Evolutionary conservation across 2,329 filamentous ascomycete genomes (phyloP), one percentile per base, ranked within the genome.

Genomic region (Penicillium sp.): DNA sequence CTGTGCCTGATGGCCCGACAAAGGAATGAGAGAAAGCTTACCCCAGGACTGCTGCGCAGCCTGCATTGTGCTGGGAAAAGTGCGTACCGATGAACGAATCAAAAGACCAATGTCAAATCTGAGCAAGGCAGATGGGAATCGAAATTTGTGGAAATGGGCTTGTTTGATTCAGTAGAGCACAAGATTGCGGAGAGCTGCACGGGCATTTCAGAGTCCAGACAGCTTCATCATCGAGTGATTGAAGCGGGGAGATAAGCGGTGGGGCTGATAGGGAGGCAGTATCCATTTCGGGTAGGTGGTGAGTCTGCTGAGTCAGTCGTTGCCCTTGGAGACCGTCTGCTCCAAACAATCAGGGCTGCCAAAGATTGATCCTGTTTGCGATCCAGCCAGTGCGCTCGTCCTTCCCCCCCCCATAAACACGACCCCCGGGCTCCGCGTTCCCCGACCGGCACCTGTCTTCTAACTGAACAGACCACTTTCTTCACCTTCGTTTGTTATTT

Each of bases 31-130:
- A 44, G 43, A 43, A 42, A 46, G 62, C 63, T 45, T 42, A 83
- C 81, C 80, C 81, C 81, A 84, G 47, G 79, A 76, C 66, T 77
- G 78, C 67, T 77, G 76, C 52, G 80, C 76, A 61, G 72, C 68
- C 58, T 80, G 76, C 79, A 81, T 81, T 51, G 39, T 48, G n/a
- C 11, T 45, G 36, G 35, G 38, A 18, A 4, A 34, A 39, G 7
- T n/a, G 25, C 32, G 25, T 45, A 28, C 43, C 18, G 1, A 18
- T 32, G 4, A 32, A 32, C 11, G 1, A 3, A 3, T 32, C 29
- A 32, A 11, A 11, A 32, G 11, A 8, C 29, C 29, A 32, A 32
- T 32, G 11, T 1, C 1, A 5, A 32, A 32, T 25, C 25, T 45
- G 24, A 7, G 28, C n/a, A 24, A 24, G 13, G 9, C 25, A 29